Conservation (phyloP, 345 rosid species). For the Aquilaria malaccensis region DNA sequence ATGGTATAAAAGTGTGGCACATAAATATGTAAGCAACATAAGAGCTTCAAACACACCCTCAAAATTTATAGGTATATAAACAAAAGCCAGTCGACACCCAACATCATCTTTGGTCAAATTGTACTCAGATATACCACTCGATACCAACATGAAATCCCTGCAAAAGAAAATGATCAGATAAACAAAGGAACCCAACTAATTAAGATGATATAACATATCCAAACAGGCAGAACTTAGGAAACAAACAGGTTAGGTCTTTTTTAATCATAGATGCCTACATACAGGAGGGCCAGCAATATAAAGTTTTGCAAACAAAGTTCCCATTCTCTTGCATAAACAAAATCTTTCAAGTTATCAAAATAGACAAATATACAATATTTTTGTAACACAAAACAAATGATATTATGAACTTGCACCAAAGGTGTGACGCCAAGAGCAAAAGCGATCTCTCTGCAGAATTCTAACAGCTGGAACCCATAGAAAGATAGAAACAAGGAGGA, state of each 20-base stretch:
- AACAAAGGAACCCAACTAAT: not conserved
- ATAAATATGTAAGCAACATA: constrained; percentile 7
- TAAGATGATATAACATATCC: not conserved
- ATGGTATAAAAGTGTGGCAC: constrained; percentile 9
- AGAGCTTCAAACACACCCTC: constrained; percentile 52
- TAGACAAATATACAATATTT: not conserved
- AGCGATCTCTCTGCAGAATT: too few species aligned
- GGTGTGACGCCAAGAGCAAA: too few species aligned
- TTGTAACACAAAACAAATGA: too few species aligned
- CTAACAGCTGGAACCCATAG: not conserved
- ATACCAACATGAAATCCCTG: constrained; percentile 56
- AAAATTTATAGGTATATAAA: constrained; percentile 81
- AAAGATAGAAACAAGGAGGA: not conserved
- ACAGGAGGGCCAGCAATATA: too few species aligned
- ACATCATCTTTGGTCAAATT: constrained; percentile 81
- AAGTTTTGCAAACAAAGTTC: too few species aligned
- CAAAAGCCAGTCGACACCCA: constrained; percentile 63
- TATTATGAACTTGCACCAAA: too few species aligned
- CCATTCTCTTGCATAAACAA: too few species aligned
- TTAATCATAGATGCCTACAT: too few species aligned
- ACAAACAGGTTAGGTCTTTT: too few species aligned
- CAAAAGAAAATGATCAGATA: constrained; percentile 7
- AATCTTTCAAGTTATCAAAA: constrained; percentile 1
- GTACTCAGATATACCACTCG: constrained; percentile 80
- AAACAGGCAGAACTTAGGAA: not conserved